Base-by-base conservation (phyloP, 2,329 filamentous ascomycete genomes). In the Bisporella sp. region DNA sequence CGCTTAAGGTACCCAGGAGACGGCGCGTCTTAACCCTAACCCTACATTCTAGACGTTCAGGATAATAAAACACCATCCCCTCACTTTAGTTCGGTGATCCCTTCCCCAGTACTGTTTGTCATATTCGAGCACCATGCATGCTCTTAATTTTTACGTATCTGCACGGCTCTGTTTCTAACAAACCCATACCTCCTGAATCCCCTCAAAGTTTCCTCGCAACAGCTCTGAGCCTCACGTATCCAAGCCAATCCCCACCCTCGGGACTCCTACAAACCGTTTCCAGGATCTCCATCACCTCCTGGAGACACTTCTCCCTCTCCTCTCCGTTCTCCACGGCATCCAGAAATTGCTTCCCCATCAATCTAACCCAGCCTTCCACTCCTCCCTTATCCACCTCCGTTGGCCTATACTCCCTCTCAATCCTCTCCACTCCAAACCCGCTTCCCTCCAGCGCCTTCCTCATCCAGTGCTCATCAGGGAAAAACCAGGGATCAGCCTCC, bases 401-500 rank as follows among this genome's bases (percentile, higher is more conserved):
- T 30, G 82, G 81, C 47, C 85, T 67, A 69, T 82, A 86, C 68
- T 85, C 82, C 21, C 73, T 64, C 69, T 89, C 84, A 0, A 76
- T 65, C 56, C 64, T 70, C 58, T 79, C 74, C 5, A 65, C 60
- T 46, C 58, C 49, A 41, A 57, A 64, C 1, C 58, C 58, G 28
- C 70, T 62, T 54, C 75, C 68, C 54, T 77, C 70, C 39, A 70
- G 62, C 37, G 64, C 55, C 5, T 29, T 31, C 32, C 57, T 65
- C 64, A 79, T 75, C 81, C 81, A 85, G 0, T 56, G 63, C 59
- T 82, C 80, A 55, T 83, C 81, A 0, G 84, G 82, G 64, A 88
- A 89, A 66, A 85, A 88, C 85, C 85, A 89, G 4, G 85, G 84
- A 54, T 77, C 76, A 0, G 69, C 71, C 11, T 71, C 73, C 21